Conservation (phyloP, 1,284 basidiomycete species). For the Mrakiaceae sp. region DNA sequence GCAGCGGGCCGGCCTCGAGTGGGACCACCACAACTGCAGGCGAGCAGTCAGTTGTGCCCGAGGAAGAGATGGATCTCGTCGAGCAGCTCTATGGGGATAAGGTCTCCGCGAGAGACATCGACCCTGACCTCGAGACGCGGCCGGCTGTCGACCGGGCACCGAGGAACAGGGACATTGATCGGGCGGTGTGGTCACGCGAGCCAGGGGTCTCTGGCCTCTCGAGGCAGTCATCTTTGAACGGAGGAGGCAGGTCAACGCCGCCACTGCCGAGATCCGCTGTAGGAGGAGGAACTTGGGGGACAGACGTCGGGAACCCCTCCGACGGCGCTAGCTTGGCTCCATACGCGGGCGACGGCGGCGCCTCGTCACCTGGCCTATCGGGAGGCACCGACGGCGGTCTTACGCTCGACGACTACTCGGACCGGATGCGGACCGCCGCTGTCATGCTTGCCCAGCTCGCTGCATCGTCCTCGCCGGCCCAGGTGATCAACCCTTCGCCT, state of each 20-base stretch:
- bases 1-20: neutral
- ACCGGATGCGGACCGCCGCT: slow-evolving; percentile 94
- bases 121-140: slow-evolving; percentile 65
- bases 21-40: neutral
- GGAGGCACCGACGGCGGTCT: slow-evolving; percentile 20
- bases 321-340: neutral
- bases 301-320: neutral
- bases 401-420: slow-evolving; percentile 85
- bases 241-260: too few species aligned
- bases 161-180: slow-evolving; percentile 78
- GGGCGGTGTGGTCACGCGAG: slow-evolving; percentile 62
- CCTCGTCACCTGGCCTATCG: neutral
- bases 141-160: slow-evolving; percentile 66
- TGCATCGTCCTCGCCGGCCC: slow-evolving; percentile 36
- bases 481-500: slow-evolving; percentile 22
- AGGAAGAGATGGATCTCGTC: slow-evolving; percentile 78
- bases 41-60: slow-evolving; percentile 19
- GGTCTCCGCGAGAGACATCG: slow-evolving; percentile 53
- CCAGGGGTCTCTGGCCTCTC: slow-evolving; percentile 23
- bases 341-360: neutral
- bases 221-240: neutral
- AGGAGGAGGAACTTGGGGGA: too few species aligned
- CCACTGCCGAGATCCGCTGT: too few species aligned
- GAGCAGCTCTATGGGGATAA: slow-evolving; percentile 81
- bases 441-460: slow-evolving; percentile 98